Percentiles rank a stretch among this genome's conserved stretches.
Evolutionary conservation across 129 eudicot species (phyloP).

Genomic region (Artemisia tridentata): DNA sequence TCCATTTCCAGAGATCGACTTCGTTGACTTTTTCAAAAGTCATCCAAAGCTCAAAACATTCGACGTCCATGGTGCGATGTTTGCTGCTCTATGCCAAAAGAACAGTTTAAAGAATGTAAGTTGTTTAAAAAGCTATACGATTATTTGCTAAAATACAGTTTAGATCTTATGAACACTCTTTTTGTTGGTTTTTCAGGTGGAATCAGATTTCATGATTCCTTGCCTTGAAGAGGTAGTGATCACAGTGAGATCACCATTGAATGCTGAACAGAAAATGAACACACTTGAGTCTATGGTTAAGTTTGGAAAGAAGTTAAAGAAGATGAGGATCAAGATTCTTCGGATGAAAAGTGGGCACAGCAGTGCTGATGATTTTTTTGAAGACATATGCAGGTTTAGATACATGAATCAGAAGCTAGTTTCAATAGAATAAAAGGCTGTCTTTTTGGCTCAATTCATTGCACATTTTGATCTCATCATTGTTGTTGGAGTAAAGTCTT

Average conservation of each 20-base stretch:
- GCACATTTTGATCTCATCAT: conserved; percentile 8
- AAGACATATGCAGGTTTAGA: conserved; percentile 78
- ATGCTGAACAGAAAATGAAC: conserved; percentile 90
- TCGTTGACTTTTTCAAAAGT: conserved; percentile 83
- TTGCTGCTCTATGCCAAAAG: conserved; percentile 97
- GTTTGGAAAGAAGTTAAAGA: conserved; percentile 64
- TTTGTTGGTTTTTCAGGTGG: conserved; percentile 53
- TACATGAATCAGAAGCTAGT: conserved; percentile 58
- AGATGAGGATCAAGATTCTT: conserved; percentile 77
- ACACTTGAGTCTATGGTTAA: conserved; percentile 75
- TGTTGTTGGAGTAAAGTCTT: conserved; percentile 16
- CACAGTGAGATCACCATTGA: conserved; percentile 79
- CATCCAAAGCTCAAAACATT: conserved; percentile 76
- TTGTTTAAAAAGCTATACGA: conserved; percentile 1
- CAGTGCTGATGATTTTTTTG: conserved; percentile 90
- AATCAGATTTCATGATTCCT: conserved; percentile 64
- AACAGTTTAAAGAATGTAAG: conserved; percentile 81
- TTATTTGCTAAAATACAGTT: conserved; percentile 10
- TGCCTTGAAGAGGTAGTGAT: conserved; percentile 69
- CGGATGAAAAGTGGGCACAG: conserved; percentile 94
- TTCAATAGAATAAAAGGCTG: conserved; percentile 50
- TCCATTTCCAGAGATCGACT: conserved; percentile 93
- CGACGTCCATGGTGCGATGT: conserved; percentile 96
- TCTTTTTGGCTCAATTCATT: conserved; percentile 9
- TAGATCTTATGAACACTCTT: conserved; percentile 12